phyloP scores from a whole-genome alignment of 164 flowering plant genomes.

The Vitis vinifera region DNA sequence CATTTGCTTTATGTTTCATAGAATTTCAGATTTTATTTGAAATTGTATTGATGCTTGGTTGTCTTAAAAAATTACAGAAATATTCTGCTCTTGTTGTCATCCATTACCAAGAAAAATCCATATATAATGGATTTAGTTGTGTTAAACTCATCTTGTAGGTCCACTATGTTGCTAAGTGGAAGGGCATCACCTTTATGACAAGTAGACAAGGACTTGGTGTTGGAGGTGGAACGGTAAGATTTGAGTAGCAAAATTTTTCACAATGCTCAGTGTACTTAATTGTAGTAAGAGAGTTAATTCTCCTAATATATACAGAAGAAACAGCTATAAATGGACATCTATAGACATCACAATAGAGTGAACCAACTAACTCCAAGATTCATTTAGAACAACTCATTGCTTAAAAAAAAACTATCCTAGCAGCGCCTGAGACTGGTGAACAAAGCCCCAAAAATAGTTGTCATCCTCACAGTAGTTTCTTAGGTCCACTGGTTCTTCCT shows the following conservation, averaged over 20 bases:
- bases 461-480: neutral
- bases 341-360: too few species aligned
- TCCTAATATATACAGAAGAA: neutral
- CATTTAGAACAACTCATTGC: neutral
- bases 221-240: conserved; percentile 89
- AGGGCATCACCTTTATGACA: conserved; percentile 87
- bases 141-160: conserved; percentile 48
- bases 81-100: neutral
- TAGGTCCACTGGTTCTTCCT: neutral
- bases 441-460: neutral
- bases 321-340: too few species aligned
- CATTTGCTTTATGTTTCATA: neutral
- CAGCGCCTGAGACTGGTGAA: neutral
- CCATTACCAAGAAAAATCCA: neutral
- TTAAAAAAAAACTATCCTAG: neutral
- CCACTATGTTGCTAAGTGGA: conserved; percentile 98
- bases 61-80: neutral
- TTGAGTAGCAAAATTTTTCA: neutral
- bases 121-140: neutral
- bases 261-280: neutral
- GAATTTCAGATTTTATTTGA: neutral
- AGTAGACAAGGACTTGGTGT: conserved; percentile 97
- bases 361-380: neutral
- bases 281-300: neutral
- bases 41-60: too few species aligned